Evolutionary conservation across 108 stramenopile species (phyloP).

Genomic region (Parmales sp.): DNA sequence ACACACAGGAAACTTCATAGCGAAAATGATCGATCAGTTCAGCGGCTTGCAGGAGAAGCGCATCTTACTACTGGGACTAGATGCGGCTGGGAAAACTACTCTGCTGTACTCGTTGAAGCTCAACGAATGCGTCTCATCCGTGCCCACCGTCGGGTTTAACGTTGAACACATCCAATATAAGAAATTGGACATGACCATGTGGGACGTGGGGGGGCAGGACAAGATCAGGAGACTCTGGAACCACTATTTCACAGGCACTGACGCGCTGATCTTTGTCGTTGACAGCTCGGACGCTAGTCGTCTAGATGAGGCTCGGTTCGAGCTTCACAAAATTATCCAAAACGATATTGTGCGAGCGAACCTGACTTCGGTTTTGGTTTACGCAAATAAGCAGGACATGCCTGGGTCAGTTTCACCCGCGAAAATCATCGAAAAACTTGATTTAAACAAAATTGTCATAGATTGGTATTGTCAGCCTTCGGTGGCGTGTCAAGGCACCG

Average conservation of each 20-base stretch:
- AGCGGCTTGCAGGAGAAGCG: constrained; percentile 13
- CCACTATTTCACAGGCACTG: constrained; percentile 29
- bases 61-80: constrained; percentile 24
- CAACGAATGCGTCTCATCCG: constrained; percentile 18
- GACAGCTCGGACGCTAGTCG: constrained; percentile 28
- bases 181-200: constrained; percentile 8
- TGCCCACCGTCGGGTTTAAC: constrained; percentile 36
- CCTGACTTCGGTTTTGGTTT: constrained; percentile 23
- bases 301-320: constrained; percentile 28
- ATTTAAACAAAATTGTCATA: constrained; percentile 30
- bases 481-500: constrained; percentile 41
- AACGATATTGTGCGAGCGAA: constrained; percentile 24
- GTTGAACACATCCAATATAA: constrained; percentile 22
- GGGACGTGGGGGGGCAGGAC: constrained; percentile 32
- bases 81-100: constrained; percentile 31
- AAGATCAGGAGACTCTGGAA: constrained; percentile 30
- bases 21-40: not conserved
- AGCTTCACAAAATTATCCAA: constrained; percentile 21
- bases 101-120: constrained; percentile 30
- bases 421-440: constrained; percentile 34
- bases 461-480: constrained; percentile 40
- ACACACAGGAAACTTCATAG: not conserved
- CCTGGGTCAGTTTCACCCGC: constrained; percentile 16
- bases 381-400: constrained; percentile 45
- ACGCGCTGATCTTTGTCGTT: constrained; percentile 35